Base-by-base conservation (phyloP, 257 asterid species). In the Mentha longifolia region DNA sequence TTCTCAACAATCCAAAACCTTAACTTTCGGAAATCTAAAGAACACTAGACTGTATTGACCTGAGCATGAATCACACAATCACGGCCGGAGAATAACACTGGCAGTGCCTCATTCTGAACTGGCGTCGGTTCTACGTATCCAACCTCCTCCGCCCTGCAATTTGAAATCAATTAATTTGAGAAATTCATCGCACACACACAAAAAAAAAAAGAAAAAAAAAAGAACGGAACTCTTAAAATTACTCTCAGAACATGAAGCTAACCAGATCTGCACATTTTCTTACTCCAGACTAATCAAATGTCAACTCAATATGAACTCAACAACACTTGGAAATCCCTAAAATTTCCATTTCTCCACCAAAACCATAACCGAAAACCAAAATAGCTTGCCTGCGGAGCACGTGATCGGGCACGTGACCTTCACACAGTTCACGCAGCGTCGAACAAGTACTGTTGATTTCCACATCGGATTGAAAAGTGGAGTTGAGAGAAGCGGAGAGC, bases 51-150 rank as follows among this genome's bases (percentile, higher is more conserved):
- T 43, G 55, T 13, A 78, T 67, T 77, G 68, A 93, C 98, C 97
- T 91, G 98, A 72, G 98, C 96, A 65, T 93, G 98, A 80, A 93
- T 85, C 74, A 93, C 83, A 75, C 94, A 89, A 74, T 93, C 98
- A 65, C 82, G 84, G 33, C 97, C 98, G 25, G 92, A 82, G 69
- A 89, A 85, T 31, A 93, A 85, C 67, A 89, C 76, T 11, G 97
- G 97, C 73, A 91, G 74, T n/a, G 96, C 86, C 74, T 85, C 84
- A 73, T 67, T 64, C 85, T 93, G 98, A 42, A 89, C 92, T 42
- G 79, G 78, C 19, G 98, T 93, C 6, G 98, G 94, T 71, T 73
- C 60, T 35, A 70, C 42, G 72, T 76, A 93, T 20, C 98, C 98
- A 62, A 89, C 78, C 80, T 89, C 96, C 87, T 91, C 98, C 86